These are phyloP conservation scores for Pythium dissotocum DNA, from an alignment of 352 stramenopile genomes.

Conservation along the genomic window DNA sequence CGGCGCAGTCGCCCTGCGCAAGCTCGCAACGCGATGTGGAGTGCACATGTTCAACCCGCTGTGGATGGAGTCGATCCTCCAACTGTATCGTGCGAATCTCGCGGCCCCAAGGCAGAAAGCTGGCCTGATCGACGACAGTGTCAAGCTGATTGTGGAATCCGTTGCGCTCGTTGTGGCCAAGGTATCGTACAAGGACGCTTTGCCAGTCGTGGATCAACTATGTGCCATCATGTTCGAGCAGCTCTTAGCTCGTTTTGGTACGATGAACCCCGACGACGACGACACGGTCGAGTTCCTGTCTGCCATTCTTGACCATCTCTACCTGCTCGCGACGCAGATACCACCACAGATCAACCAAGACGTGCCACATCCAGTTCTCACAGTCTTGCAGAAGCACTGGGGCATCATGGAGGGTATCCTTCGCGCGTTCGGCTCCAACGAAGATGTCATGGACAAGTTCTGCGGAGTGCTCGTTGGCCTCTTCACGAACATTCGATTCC, in stretches of 20 bases:
- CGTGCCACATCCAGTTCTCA: constrained; percentile 54
- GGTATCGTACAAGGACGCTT: constrained; percentile 67
- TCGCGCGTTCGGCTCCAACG: constrained; percentile 44
- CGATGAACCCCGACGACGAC: constrained; percentile 51
- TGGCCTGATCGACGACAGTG: constrained; percentile 42
- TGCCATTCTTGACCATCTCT: constrained; percentile 60
- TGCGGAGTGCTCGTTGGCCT: constrained; percentile 57
- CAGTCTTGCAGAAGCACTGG: constrained; percentile 62
- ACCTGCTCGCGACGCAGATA: constrained; percentile 56
- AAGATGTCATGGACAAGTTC: constrained; percentile 61
- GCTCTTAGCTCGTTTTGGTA: constrained; percentile 44
- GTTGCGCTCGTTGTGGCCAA: constrained; percentile 63
- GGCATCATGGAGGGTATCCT: constrained; percentile 52
- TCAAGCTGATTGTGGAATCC: constrained; percentile 67
- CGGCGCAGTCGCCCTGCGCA: constrained; percentile 66
- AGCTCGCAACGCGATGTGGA: constrained; percentile 66
- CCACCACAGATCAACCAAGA: constrained; percentile 68
- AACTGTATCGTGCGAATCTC: constrained; percentile 54
- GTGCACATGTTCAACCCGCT: constrained; percentile 58
- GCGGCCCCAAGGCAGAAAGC: constrained; percentile 24
- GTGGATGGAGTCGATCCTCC: constrained; percentile 74
- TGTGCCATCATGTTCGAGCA: constrained; percentile 67
- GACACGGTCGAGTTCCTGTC: constrained; percentile 52
- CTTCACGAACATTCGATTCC: constrained; percentile 60
- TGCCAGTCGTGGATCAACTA: constrained; percentile 63